A percentile compares a stretch with the other conserved stretches of the same genome.
phyloP scores from a whole-genome alignment of 2,329 filamentous ascomycete genomes.

The Rosellinia necatrix region DNA sequence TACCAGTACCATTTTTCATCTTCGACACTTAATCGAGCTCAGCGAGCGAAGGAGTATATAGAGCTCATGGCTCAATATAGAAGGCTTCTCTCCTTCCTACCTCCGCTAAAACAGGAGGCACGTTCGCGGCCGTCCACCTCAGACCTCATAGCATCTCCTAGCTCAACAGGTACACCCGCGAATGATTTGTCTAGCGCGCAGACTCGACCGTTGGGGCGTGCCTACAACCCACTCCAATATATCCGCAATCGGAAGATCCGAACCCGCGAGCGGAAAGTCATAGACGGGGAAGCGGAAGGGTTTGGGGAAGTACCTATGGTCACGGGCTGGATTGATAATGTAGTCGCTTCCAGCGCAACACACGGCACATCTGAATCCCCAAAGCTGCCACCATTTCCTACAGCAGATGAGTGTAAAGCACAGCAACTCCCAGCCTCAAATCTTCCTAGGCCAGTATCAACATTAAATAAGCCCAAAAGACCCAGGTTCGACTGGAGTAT shows the following conservation, averaged over 20 bases:
- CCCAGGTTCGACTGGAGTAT: constrained; percentile 85
- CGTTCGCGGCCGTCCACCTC: constrained; percentile 44
- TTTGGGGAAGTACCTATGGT: constrained; percentile 77
- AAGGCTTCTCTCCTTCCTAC: constrained; percentile 76
- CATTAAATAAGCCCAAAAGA: constrained; percentile 65
- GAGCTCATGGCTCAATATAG: constrained; percentile 87
- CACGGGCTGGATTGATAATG: constrained; percentile 74
- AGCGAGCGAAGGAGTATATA: constrained; percentile 83
- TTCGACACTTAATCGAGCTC: constrained; percentile 79
- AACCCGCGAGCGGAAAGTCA: constrained; percentile 73
- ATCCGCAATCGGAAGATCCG: constrained; percentile 88
- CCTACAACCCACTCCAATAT: constrained; percentile 90
- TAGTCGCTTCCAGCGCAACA: constrained; percentile 55
- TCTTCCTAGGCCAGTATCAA: constrained; percentile 47
- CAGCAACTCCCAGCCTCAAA: constrained; percentile 45
- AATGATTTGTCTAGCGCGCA: constrained; percentile 41
- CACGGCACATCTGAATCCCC: constrained; percentile 42
- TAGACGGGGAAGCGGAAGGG: constrained; percentile 75
- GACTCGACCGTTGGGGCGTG: constrained; percentile 60
- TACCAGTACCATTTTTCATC: constrained; percentile 73
- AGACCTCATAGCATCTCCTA: constrained; percentile 50
- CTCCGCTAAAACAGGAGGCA: constrained; percentile 65
- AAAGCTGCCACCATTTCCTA: constrained; percentile 51
- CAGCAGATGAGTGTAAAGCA: constrained; percentile 50
- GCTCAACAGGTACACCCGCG: constrained; percentile 29